Evolutionary conservation across 2,329 filamentous ascomycete genomes (phyloP), one percentile per base, ranked within the genome.

Genomic region (Fusarium sp.): DNA sequence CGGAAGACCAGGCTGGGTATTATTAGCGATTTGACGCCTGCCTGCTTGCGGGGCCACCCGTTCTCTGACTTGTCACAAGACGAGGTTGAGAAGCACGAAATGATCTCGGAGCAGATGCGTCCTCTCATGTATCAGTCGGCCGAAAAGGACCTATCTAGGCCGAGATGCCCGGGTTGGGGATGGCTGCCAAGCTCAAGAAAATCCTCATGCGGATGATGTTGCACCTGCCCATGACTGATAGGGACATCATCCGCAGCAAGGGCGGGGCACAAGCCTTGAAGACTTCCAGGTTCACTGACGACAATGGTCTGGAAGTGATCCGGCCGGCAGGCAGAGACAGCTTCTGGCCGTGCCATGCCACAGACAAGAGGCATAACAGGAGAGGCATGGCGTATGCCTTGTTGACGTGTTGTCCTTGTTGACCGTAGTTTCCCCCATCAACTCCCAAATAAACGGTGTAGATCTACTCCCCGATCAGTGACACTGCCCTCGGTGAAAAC

Each of bases 61-160:
- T 50, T 59, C 53, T 58, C 42, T 36, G 58, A 61, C 61, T 63
- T 68, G 49, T 67, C 61, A 62, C 60, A 51, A 69, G 57, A 42
- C 51, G 58, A 57, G 50, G 49, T 63, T 58, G 51, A 63, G 27
- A 56, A 14, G 33, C 49, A 38, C 57, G 50, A 54, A 53, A 53
- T 65, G 49, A 55, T 65, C 57, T 67, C 60, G 61, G 64, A 50
- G 23, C 29, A 66, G 60, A 62, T 67, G 60, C 63, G 65, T 58
- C 61, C 65, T 68, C 51, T 63, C 53, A 58, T 50, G 62, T 40
- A 44, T 63, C 62, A 58, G 64, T 73, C 72, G 70, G 72, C 72
- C 72, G 72, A 74, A 66, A 73, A 65, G 14, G 23, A 54, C 42
- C 33, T 62, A 60, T 68, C 62, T 74, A 54, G 57, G 61, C 72